Percentiles rank a stretch among this genome's conserved stretches.
These are phyloP conservation scores for Arthroderma uncinatum DNA, from an alignment of 2,329 filamentous ascomycete species.

Conservation along the genomic window DNA sequence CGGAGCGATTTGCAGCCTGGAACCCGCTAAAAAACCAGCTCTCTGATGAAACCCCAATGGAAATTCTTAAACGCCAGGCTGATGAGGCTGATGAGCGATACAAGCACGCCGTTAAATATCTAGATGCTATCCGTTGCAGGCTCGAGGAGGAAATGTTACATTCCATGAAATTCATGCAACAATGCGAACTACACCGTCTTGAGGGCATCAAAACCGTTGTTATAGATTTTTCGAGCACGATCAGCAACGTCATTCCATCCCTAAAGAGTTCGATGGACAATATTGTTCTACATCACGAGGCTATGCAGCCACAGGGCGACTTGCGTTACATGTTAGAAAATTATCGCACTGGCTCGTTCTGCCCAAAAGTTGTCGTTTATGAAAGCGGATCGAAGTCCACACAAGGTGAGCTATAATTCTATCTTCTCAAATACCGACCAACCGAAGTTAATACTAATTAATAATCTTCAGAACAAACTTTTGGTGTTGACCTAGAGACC, in stretches of 20 bases:
- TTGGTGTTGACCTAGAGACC: conserved; percentile 95
- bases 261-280: conserved; percentile 92
- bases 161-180: conserved; percentile 90
- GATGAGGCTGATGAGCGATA: conserved; percentile 87
- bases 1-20: conserved; percentile 84
- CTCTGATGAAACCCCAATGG: conserved; percentile 84
- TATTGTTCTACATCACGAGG: conserved; percentile 99
- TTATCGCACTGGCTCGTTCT: conserved; percentile 87
- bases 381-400: conserved; percentile 99
- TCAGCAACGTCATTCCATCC: conserved; percentile 95
- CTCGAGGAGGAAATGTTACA: conserved; percentile 92
- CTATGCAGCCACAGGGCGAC: conserved; percentile 84
- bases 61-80: conserved; percentile 79
- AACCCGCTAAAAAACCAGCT: conserved; percentile 81
- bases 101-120: conserved; percentile 70
- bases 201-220: conserved; percentile 98
- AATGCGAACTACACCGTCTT: conserved; percentile 87
- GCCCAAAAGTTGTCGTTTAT: conserved; percentile 82
- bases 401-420: conserved; percentile 43
- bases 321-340: conserved; percentile 90
- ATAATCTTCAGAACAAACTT: conserved; percentile 62
- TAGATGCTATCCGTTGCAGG: conserved; percentile 83
- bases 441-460: not conserved
- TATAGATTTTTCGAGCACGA: conserved; percentile 90
- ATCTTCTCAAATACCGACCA: not conserved